Evolutionary conservation across 257 asterid genomes (phyloP), one percentile per base, ranked within the genome.

Genomic region (Solanum tacnaense): DNA sequence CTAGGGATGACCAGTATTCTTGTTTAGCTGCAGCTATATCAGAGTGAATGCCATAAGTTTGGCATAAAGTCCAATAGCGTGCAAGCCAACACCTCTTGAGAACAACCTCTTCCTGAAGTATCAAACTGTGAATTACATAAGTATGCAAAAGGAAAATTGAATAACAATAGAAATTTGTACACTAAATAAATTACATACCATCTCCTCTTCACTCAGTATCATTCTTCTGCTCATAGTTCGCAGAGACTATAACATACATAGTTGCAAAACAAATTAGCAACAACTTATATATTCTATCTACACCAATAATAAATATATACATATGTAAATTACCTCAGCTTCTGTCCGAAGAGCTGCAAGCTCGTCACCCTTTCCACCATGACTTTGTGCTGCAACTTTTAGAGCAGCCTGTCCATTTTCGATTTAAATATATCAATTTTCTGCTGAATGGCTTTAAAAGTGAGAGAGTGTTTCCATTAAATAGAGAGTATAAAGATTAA

Each of bases 11-110:
- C 99, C 99, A 97, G 88, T 95, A 97, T 84, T 94, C 93, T 74
- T 92, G 84, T 91, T 98, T 95, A 67, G 94, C 93, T 89, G 87
- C 93, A 85, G 99, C 95, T 79, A 96, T 93, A 58, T 96, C 99
- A 67, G 95, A 89, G 84, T 93, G 96, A 78, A 97, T 93, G 96
- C 99, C 99, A 84, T 92, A 88, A 58, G 87, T 92, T 73, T 91
- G 87, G 44, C 99, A 97, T 90, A 96, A 90, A 87, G 92, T 91
- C 99, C 99, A 97, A 92, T 91, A 92, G 20, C 96, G 94, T 87
- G 99, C 96, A 87, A 97, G 98, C 99, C 99, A 96, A 88, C 95
- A 95, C 93, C 98, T 93, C 95, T 96, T 97, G 87, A 97, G 95
- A 89, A 93, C 93, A 84, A 97, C 95, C 93, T 95, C 99, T 91